phyloP scores from a whole-genome alignment of 1,284 basidiomycete genomes.

The Ceratobasidium sp. region DNA sequence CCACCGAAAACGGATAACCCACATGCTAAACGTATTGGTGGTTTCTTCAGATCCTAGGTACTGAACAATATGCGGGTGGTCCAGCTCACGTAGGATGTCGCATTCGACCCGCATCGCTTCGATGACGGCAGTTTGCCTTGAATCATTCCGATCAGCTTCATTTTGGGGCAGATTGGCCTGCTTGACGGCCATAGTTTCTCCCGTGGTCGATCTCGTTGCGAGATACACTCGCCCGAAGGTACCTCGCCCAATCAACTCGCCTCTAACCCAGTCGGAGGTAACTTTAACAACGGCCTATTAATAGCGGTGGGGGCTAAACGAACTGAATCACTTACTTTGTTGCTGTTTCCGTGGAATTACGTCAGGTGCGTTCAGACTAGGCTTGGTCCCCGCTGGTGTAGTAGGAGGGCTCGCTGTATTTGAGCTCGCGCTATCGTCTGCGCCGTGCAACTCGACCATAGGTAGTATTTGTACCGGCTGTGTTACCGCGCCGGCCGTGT shows the following conservation, averaged over 20 bases:
- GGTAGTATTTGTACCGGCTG: not conserved
- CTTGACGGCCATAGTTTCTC: conserved; percentile 99
- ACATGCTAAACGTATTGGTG: conserved; percentile 91
- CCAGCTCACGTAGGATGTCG: conserved; percentile 93
- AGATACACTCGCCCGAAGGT: conserved; percentile 97
- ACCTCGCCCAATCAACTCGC: conserved; percentile 95
- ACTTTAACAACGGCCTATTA: conserved; percentile 59
- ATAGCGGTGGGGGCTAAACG: conserved; percentile 50
- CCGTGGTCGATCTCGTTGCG: conserved; percentile 96
- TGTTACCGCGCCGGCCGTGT: not conserved
- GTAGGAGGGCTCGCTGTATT: conserved; percentile 71
- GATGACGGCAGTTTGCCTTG: conserved; percentile 85
- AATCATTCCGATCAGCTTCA: conserved; percentile 88
- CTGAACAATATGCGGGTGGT: conserved; percentile 96
- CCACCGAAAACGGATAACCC: conserved; percentile 55
- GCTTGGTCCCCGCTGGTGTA: conserved; percentile 52
- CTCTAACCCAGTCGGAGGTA: conserved; percentile 98
- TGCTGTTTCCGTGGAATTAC: conserved; percentile 59
- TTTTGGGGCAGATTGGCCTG: conserved; percentile 96
- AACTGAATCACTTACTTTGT: conserved; percentile 30
- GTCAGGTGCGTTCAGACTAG: conserved; percentile 63
- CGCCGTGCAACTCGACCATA: not conserved
- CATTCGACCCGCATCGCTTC: conserved; percentile 95
- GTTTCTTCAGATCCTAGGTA: conserved; percentile 98
- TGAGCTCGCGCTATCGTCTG: not conserved